A percentile compares a stretch with the other conserved stretches of the same genome.
Evolutionary conservation across 169 alveolate species (phyloP).

Genomic region (Babesia caballi): DNA sequence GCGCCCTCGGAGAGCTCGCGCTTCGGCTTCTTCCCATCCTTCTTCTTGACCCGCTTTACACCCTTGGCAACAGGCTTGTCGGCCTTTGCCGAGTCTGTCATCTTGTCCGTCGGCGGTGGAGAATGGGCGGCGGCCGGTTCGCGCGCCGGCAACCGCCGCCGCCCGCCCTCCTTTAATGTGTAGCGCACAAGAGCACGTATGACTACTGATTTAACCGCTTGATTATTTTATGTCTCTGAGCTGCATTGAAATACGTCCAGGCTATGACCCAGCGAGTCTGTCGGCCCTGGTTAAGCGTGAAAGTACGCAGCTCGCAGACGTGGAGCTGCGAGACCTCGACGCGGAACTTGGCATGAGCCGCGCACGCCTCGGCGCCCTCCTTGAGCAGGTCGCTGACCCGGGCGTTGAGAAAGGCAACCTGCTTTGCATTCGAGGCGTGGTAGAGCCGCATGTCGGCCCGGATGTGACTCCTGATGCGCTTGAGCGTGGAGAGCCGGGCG

Average conservation of each 20-base stretch:
- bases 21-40: not conserved
- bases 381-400: constrained; percentile 25
- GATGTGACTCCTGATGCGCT: constrained; percentile 67
- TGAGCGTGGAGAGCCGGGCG: constrained; percentile 66
- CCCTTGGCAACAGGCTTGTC: not conserved
- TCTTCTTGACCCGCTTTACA: not conserved
- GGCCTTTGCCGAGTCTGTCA: not conserved
- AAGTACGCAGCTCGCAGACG: constrained; percentile 71
- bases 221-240: constrained; percentile 51
- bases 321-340: constrained; percentile 29
- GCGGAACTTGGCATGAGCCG: not conserved
- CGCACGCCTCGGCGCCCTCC: not conserved
- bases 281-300: constrained; percentile 64
- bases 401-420: constrained; percentile 56
- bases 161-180: no score
- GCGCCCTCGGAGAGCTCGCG: constrained; percentile 10
- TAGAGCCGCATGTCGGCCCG: constrained; percentile 70
- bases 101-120: not conserved
- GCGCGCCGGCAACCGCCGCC: no score
- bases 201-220: not conserved
- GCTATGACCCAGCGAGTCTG: constrained; percentile 74
- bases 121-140: not conserved
- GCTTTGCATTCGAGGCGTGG: constrained; percentile 36
- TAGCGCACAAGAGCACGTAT: not conserved
- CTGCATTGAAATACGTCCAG: constrained; percentile 73